These are phyloP conservation scores for Chaetoceros tenuissimus DNA, from an alignment of 108 stramenopile species.

Conservation along the genomic window DNA sequence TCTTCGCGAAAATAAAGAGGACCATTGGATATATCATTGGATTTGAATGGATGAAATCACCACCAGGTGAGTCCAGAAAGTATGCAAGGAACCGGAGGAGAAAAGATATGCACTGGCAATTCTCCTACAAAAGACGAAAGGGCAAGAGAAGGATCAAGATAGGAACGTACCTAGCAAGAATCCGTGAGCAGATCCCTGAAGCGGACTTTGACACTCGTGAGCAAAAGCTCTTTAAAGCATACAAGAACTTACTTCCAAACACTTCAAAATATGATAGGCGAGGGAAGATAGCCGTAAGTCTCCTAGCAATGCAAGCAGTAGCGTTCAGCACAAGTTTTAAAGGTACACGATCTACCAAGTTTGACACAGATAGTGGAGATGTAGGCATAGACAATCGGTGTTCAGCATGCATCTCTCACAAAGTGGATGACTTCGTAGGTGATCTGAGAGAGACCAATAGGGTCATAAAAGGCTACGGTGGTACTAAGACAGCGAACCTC, in stretches of 20 bases:
- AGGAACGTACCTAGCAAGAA: no score
- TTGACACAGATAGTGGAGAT: slow-evolving; percentile 1
- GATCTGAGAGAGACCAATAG: background rate
- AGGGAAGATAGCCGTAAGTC: background rate
- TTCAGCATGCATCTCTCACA: slow-evolving; percentile 2
- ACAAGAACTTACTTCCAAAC: no score
- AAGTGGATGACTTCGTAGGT: slow-evolving; percentile 11
- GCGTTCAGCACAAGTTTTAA: slow-evolving; percentile 10
- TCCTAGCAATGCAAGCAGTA: background rate
- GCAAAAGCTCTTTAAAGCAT: no score
- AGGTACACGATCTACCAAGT: background rate
- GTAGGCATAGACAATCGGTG: slow-evolving; percentile 11
- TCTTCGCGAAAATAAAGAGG: background rate
- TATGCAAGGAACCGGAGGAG: no score
- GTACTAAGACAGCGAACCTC: background rate
- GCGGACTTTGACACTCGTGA: no score
- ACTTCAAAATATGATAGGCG: background rate
- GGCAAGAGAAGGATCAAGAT: no score
- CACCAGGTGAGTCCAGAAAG: background rate
- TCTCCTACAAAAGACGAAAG: no score
- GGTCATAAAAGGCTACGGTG: background rate
- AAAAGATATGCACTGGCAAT: no score
- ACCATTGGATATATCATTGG: no score
- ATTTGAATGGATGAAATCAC: background rate
- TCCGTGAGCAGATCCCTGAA: no score